Conservation (phyloP, 164 flowering plant genomes). For the Berberis vulgaris region DNA sequence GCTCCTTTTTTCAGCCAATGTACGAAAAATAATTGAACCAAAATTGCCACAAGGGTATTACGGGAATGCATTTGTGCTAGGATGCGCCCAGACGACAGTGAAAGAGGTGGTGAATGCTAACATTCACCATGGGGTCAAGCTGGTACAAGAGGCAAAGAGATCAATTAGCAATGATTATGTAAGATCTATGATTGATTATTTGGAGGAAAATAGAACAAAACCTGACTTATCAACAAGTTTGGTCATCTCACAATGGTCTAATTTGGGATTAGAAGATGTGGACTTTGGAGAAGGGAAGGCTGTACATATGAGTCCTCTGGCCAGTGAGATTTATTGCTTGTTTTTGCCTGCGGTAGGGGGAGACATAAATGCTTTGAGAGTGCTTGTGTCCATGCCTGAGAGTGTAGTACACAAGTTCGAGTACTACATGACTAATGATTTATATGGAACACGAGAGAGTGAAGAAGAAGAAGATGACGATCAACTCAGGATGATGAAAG, state of each 20-base stretch:
- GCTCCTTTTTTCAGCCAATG: slow-evolving; percentile 71
- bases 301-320: slow-evolving; percentile 42
- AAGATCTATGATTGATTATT: slow-evolving; percentile 30
- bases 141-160: slow-evolving; percentile 49
- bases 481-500: no score
- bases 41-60: slow-evolving; percentile 56
- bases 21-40: slow-evolving; percentile 46
- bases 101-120: slow-evolving; percentile 39
- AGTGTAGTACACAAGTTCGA: slow-evolving; percentile 48
- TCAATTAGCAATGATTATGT: slow-evolving; percentile 41
- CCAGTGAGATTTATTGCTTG: slow-evolving; percentile 49
- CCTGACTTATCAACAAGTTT: slow-evolving; percentile 63
- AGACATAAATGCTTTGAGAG: slow-evolving; percentile 42
- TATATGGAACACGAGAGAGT: no score
- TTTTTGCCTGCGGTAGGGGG: slow-evolving; percentile 38
- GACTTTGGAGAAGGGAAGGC: slow-evolving; percentile 74
- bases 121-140: slow-evolving; percentile 27
- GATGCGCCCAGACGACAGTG: slow-evolving; percentile 41
- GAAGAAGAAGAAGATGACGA: no score
- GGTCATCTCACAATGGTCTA: slow-evolving; percentile 70
- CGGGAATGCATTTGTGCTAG: slow-evolving; percentile 66
- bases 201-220: slow-evolving; percentile 30
- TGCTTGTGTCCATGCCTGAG: slow-evolving; percentile 56
- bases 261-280: slow-evolving; percentile 58
- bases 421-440: slow-evolving; percentile 38